Conservation (phyloP, 2,329 filamentous ascomycete species). For the Escovopsis sp. region DNA sequence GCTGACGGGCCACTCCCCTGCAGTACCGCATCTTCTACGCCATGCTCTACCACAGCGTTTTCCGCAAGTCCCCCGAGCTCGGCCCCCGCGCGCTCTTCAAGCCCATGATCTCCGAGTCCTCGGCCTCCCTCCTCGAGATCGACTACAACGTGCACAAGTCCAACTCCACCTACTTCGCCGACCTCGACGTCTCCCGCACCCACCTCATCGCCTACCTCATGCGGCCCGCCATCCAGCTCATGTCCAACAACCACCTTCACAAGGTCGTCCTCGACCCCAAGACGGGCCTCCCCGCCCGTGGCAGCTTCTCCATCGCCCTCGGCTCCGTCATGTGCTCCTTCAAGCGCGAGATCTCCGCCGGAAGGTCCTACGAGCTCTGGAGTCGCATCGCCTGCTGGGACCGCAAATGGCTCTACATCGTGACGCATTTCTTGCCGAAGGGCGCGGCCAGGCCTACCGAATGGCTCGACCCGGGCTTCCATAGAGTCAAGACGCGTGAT, state of each 20-base stretch:
- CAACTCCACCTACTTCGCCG: constrained; percentile 74
- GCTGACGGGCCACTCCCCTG: too few relatives aligned
- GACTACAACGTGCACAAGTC: constrained; percentile 80
- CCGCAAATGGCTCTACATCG: constrained; percentile 65
- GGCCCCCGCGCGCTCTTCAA: constrained; percentile 55
- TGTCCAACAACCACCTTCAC: constrained; percentile 32
- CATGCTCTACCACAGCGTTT: constrained; percentile 37
- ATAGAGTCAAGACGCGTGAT: constrained; percentile 25
- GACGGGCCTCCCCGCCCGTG: constrained; percentile 32
- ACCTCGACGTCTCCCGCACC: constrained; percentile 70
- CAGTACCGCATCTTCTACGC: constrained; percentile 44
- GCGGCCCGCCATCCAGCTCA: constrained; percentile 37
- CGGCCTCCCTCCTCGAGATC: constrained; percentile 58
- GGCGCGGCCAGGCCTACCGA: constrained; percentile 39
- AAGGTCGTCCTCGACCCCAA: constrained; percentile 35
- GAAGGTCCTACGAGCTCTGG: constrained; percentile 59
- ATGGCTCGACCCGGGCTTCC: constrained; percentile 34
- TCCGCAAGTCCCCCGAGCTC: constrained; percentile 32
- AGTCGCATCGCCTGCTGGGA: constrained; percentile 59
- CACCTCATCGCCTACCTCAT: constrained; percentile 61
- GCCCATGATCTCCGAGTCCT: constrained; percentile 49
- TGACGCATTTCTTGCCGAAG: constrained; percentile 56
- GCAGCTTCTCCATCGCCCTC: constrained; percentile 47
- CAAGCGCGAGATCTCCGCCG: constrained; percentile 56
- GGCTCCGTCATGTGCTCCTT: constrained; percentile 62